A percentile compares a stretch with the other conserved stretches of the same genome.
Evolutionary conservation across 108 stramenopile genomes (phyloP).

Genomic region (Skeletonema menzelii): DNA sequence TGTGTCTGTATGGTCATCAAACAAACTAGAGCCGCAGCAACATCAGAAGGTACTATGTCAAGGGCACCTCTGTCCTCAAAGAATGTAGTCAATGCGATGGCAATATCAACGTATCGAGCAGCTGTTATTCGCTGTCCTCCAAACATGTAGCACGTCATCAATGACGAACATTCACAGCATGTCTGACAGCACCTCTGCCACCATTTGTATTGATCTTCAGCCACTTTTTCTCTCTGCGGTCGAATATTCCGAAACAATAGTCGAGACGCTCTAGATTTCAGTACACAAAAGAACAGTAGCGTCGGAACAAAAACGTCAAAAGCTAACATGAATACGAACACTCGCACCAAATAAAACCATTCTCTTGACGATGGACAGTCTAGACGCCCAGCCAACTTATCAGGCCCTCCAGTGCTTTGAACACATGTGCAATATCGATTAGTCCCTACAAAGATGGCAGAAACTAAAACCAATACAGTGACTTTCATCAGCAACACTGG

Average conservation of each 20-base stretch:
- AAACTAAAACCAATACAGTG: constrained; percentile 10
- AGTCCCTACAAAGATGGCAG: background rate
- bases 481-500: constrained; percentile 19
- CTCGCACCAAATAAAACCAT: background rate
- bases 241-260: constrained; percentile 5
- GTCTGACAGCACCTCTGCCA: constrained; percentile 48
- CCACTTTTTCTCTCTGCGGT: constrained; percentile 7
- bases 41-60: constrained; percentile 54
- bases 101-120: constrained; percentile 63
- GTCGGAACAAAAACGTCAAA: constrained; percentile 15
- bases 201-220: constrained; percentile 63
- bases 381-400: background rate
- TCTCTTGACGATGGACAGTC: background rate
- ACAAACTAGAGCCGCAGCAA: constrained; percentile 50
- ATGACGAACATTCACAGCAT: constrained; percentile 58
- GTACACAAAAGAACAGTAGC: constrained; percentile 3
- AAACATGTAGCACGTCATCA: constrained; percentile 83
- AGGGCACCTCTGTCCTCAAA: constrained; percentile 72
- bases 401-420: background rate
- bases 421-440: constrained; percentile 19
- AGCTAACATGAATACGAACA: constrained; percentile 23
- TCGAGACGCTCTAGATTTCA: constrained; percentile 4
- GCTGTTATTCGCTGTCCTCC: constrained; percentile 71
- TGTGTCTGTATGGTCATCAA: constrained; percentile 48
- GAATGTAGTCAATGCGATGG: constrained; percentile 82